Evolutionary conservation across 805 yeast genomes (phyloP).

Genomic region (Wickerhamomyces alni): DNA sequence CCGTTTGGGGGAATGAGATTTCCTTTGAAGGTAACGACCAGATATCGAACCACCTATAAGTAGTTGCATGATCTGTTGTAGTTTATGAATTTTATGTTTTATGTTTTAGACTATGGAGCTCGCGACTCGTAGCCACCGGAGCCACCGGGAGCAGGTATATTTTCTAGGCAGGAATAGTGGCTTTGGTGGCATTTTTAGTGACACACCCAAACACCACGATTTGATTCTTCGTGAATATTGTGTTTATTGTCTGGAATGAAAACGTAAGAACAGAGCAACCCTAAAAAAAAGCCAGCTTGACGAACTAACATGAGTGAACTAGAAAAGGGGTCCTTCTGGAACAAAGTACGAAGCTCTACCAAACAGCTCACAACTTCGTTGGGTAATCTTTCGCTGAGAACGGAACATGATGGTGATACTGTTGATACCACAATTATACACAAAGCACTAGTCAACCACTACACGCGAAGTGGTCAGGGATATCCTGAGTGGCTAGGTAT

Average conservation of each 20-base stretch:
- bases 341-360: conserved; percentile 21
- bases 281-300: no score
- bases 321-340: conserved; percentile 17
- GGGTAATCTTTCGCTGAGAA: conserved; percentile 17
- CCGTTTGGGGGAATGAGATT: conserved; percentile 60
- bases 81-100: no score
- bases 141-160: no score
- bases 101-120: no score
- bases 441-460: conserved; percentile 20
- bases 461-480: conserved; percentile 6
- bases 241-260: no score
- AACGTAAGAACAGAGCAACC: no score
- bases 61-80: neutral
- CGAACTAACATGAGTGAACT: neutral
- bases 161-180: no score
- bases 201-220: no score
- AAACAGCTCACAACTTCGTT: conserved; percentile 17
- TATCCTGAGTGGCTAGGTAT: conserved; percentile 25
- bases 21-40: conserved; percentile 1
- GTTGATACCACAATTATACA: conserved; percentile 20
- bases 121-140: no score
- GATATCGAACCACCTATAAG: neutral
- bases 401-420: conserved; percentile 24
- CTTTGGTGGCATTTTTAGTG: no score
- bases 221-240: no score